Percentiles rank a stretch among this genome's conserved stretches.
Evolutionary conservation across 2,329 filamentous ascomycete species (phyloP).

Genomic region (Cordyceps cateniannulata): DNA sequence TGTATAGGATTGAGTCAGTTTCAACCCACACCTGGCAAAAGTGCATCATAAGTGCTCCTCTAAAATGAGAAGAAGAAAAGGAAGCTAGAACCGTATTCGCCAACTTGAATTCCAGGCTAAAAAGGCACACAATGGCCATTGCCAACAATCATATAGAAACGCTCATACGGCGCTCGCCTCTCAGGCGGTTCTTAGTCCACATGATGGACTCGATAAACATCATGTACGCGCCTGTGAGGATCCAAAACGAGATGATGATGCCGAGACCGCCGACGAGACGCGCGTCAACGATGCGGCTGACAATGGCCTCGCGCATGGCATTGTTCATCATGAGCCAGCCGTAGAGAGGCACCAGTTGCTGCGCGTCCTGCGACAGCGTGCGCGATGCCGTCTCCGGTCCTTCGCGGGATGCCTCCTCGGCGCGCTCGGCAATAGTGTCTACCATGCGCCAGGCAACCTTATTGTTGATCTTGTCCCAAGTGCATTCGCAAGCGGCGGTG

Average conservation of each 20-base stretch:
- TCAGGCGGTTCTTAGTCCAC: conserved; percentile 29
- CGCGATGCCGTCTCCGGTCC: conserved; percentile 12
- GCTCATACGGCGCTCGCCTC: conserved; percentile 22
- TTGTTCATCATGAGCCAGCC: conserved; percentile 39
- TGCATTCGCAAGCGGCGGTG: conserved; percentile 53
- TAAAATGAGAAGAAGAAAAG: neutral
- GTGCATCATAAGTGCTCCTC: neutral
- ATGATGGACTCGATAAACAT: conserved; percentile 40
- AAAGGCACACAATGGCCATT: too few species aligned
- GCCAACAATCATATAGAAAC: conserved; percentile 3
- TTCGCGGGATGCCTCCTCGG: conserved; percentile 22
- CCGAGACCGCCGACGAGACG: conserved; percentile 38
- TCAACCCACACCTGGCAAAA: neutral
- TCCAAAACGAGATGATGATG: conserved; percentile 43
- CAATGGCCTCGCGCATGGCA: conserved; percentile 28
- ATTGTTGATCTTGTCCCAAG: conserved; percentile 67
- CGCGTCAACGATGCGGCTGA: conserved; percentile 34
- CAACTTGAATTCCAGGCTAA: neutral
- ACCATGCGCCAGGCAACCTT: conserved; percentile 60
- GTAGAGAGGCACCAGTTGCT: conserved; percentile 32
- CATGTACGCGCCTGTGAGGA: conserved; percentile 42
- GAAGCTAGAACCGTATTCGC: neutral
- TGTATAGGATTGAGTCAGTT: neutral
- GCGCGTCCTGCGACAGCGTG: conserved; percentile 17
- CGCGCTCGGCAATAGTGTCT: conserved; percentile 44